These are phyloP conservation scores for Arthrobotrys megalospora DNA, from an alignment of 2,329 filamentous ascomycete species.

Conservation along the genomic window DNA sequence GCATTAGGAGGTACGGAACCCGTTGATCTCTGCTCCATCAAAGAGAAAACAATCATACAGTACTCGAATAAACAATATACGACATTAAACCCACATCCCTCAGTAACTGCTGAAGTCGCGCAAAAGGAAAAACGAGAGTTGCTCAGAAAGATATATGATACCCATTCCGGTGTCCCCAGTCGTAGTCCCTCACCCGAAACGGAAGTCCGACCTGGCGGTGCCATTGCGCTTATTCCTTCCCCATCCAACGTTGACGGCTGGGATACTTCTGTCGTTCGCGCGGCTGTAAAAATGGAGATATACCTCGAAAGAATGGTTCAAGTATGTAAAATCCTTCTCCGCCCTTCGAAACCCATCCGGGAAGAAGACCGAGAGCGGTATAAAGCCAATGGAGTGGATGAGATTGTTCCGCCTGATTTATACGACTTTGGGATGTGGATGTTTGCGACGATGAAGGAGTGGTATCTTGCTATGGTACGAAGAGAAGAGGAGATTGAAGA, in stretches of 20 bases:
- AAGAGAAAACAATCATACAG: slow-evolving; percentile 56
- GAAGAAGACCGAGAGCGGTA: slow-evolving; percentile 54
- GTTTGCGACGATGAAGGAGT: slow-evolving; percentile 60
- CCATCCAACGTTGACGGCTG: slow-evolving; percentile 52
- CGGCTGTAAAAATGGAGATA: slow-evolving; percentile 51
- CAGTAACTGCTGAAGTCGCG: slow-evolving; percentile 20
- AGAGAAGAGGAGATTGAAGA: slow-evolving; percentile 57
- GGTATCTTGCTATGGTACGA: slow-evolving; percentile 58
- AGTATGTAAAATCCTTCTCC: slow-evolving; percentile 37
- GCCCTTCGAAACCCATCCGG: slow-evolving; percentile 11
- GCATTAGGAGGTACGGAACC: slow-evolving; percentile 53
- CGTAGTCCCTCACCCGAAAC: slow-evolving; percentile 38
- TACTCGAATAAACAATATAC: slow-evolving; percentile 46
- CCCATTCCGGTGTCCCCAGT: background rate
- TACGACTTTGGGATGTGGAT: slow-evolving; percentile 59
- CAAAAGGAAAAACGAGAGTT: slow-evolving; percentile 21
- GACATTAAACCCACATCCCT: slow-evolving; percentile 45
- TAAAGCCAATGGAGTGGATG: slow-evolving; percentile 51
- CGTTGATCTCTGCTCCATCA: slow-evolving; percentile 53
- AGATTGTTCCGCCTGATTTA: slow-evolving; percentile 35
- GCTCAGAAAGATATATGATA: background rate
- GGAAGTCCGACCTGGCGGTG: slow-evolving; percentile 6
- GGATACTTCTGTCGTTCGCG: slow-evolving; percentile 53
- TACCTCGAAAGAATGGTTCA: slow-evolving; percentile 48
- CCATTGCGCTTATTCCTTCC: slow-evolving; percentile 34